phyloP scores from a whole-genome alignment of 2,329 filamentous ascomycete genomes.

The Penicillium capsulatum region DNA sequence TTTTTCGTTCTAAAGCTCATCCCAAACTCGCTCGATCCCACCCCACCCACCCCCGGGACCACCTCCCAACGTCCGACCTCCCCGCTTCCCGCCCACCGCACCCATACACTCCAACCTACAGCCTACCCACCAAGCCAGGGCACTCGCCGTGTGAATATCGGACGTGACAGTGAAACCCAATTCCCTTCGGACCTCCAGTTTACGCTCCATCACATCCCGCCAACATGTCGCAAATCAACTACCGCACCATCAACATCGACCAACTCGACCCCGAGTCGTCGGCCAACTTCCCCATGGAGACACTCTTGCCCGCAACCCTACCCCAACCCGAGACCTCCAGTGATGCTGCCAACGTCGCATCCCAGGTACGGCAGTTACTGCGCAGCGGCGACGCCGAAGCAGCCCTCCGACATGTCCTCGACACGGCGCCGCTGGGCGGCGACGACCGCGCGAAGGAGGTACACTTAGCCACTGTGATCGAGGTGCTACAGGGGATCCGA shows the following conservation, averaged over 20 bases:
- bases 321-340: constrained; percentile 66
- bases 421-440: constrained; percentile 69
- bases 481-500: constrained; percentile 94
- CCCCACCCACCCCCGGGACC: too few relatives aligned
- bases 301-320: constrained; percentile 69
- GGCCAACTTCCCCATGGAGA: constrained; percentile 83
- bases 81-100: constrained; percentile 17
- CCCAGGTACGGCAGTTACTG: constrained; percentile 81
- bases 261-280: constrained; percentile 84
- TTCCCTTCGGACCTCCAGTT: background rate
- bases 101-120: constrained; percentile 7
- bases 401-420: constrained; percentile 75
- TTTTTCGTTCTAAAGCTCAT: too few relatives aligned
- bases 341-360: constrained; percentile 71
- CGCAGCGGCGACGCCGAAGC: constrained; percentile 83
- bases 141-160: background rate
- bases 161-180: constrained; percentile 1
- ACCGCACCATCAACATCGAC: constrained; percentile 92
- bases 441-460: constrained; percentile 64
- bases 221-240: constrained; percentile 53
- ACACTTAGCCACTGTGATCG: constrained; percentile 80
- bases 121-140: background rate
- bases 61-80: constrained; percentile 13
- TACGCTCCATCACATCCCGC: constrained; percentile 1
- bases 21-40: too few relatives aligned